Base-by-base conservation (phyloP, 2,329 filamentous ascomycete species). In the Ascochyta viciae-villosae region DNA sequence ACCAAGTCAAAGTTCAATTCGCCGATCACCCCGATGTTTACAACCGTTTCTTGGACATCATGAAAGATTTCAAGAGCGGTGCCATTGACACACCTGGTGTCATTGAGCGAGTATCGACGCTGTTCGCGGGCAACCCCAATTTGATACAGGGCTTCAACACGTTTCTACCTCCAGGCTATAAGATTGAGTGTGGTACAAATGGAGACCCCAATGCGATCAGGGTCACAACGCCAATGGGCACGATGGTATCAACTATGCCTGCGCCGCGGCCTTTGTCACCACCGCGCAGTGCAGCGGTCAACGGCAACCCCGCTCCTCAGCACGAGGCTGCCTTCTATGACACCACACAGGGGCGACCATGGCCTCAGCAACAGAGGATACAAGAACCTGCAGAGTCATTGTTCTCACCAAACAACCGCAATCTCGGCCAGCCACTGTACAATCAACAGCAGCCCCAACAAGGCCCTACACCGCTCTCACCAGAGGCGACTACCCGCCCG, bases 21-120 rank as follows among this genome's bases (percentile, higher is more conserved):
- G 90, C 92, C 58, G 94, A 98, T 61, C 92, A 97, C 65, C 93
- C 95, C 4, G 94, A 98, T 75, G 95, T 99, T 0, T 99, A 99
- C 71, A 98, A 98, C 71, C 85, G 91, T 34, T 98, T 99, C 68
- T 80, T 99, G 41, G 95, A 99, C 67, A 99, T 99, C 44, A 99
- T 99, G 95, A 99, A 99, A 73, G 95, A 99, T 68, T 99, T 99
- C 76, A 99, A 99, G 78, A 96, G 92, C 68, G 94, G 96, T 78
- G 92, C 93, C 86, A 99, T 99, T 68, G 95, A 99, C 74, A 99
- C 95, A 0, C 95, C 95, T 0, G 95, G 95, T 1, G 95, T 99
- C 3, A 99, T 99, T 65, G 96, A 96, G 69, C 88, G 95, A 44
- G 95, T 99, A 26, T 98, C 95, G 1, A 92, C 92, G 48, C 85